Conservation (phyloP, 2,329 filamentous ascomycete genomes). For the Ascochyta viciae-villosae region DNA sequence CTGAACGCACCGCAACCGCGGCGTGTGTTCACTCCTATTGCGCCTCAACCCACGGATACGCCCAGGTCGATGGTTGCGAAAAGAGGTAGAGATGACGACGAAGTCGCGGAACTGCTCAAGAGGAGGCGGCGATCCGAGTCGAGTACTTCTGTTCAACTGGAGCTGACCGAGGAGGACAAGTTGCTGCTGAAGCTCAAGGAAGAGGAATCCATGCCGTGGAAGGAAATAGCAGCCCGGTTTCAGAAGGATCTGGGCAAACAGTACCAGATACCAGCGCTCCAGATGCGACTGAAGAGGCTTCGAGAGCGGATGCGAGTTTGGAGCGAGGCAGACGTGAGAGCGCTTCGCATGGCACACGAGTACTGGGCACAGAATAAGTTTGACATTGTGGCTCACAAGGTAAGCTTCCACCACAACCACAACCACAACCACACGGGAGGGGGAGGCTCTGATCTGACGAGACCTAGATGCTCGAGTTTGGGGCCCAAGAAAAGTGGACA, state of each 20-base stretch:
- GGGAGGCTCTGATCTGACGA: slow-evolving; percentile 10
- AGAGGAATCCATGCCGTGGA: slow-evolving; percentile 61
- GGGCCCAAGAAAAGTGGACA: slow-evolving; percentile 59
- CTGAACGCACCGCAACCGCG: slow-evolving; percentile 48
- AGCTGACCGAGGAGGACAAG: slow-evolving; percentile 59
- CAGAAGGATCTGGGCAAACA: slow-evolving; percentile 56
- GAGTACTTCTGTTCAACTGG: slow-evolving; percentile 42
- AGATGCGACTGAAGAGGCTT: slow-evolving; percentile 62
- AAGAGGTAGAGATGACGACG: slow-evolving; percentile 49
- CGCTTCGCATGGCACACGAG: slow-evolving; percentile 58
- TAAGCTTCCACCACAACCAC: slow-evolving; percentile 21
- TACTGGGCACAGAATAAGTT: slow-evolving; percentile 62
- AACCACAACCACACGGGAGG: too few species aligned
- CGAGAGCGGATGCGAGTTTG: slow-evolving; percentile 59
- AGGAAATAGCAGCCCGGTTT: slow-evolving; percentile 61
- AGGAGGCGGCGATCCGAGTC: slow-evolving; percentile 53
- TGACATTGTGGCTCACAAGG: slow-evolving; percentile 61
- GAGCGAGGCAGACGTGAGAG: slow-evolving; percentile 59
- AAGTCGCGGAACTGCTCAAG: slow-evolving; percentile 41
- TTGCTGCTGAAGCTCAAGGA: slow-evolving; percentile 60
- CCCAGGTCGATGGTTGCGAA: slow-evolving; percentile 45
- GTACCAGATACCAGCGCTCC: slow-evolving; percentile 60
- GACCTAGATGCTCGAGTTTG: slow-evolving; percentile 60
- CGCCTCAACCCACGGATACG: slow-evolving; percentile 50
- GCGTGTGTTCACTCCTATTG: slow-evolving; percentile 53